Base-by-base conservation (phyloP, 1,284 basidiomycete species). In the Exobasidium cylindrosporum region DNA sequence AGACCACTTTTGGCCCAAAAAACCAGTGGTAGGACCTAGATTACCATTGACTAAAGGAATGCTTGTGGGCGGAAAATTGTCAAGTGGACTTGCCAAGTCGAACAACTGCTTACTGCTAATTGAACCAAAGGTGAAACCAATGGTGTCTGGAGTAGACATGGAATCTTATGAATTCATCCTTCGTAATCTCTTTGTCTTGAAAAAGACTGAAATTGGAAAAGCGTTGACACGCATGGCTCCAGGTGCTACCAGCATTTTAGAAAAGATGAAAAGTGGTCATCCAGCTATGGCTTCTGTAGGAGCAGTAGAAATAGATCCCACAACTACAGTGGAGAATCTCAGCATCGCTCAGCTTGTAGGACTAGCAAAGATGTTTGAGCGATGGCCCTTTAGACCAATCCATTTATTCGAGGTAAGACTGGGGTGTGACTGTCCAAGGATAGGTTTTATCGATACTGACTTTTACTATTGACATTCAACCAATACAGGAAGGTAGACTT, bases 301-400 rank as follows among this genome's bases (percentile, higher is more conserved):
- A 2, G 63, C 71, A 31, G 60, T 68, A 28, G 64, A 24, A n/a
- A 60, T 78, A 2, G 24, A 61, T 14, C 73, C 76, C 3, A 62
- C 70, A 14, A 64, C 65, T 30, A 58, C 62, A 13, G 73, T 79
- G 24, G 30, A 56, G 21, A 57, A 67, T 23, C 65, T 79, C 47
- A 76, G 70, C 29, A 72, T 72, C 32, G 62, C 61, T 17, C 74
- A 79, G 57, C 76, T 72, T 73, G 73, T 69, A 4, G 61, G 62
- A 17, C 62, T 79, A 46, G 71, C 74, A 1, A 57, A 64, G 32
- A 73, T 68, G 57, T 79, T 78, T 66, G 73, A 79, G 21, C 64
- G 66, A 52, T 79, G 77, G 77, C 77, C 77, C 2, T 79, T 79
- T 68, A 62, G 74, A 5, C 77, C 77, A 2, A 44, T 58, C 5